Evolutionary conservation across 2,329 filamentous ascomycete species (phyloP), one percentile per base, ranked within the genome.

Genomic region (Chrysoporthe deuterocubensis): DNA sequence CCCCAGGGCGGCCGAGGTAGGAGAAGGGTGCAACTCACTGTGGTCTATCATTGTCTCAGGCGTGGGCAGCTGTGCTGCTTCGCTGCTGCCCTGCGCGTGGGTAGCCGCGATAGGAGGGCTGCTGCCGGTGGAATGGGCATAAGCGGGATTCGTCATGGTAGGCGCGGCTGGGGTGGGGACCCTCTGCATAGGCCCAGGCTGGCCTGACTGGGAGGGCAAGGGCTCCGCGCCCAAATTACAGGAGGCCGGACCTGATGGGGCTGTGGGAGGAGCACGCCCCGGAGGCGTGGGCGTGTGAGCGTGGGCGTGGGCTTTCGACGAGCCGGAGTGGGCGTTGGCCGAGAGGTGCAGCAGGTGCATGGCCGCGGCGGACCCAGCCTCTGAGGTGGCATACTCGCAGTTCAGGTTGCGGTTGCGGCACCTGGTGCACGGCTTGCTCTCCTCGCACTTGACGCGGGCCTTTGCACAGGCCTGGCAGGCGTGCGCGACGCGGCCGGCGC

Each of bases 381-480:
- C 80, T 16, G 76, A 74, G 6, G 76, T 75, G 4, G 75, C 74
- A 67, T 76, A 80, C 65, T 82, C 81, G 75, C 85, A 87, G 16
- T 71, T 74, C 64, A 86, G 70, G 56, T 82, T 81, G 40, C 84
- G 80, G 65, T 77, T 81, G 62, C 81, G 77, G 70, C 85, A 87
- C 42, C 84, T 80, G 21, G 81, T 80, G 72, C 85, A 87, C 43
- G 85, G 85, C 74, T 87, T 87, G 32, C 78, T 73, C 67, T 87
- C 85, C 69, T 86, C 84, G 69, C 85, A 87, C 71, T 86, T 87
- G 57, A 87, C 83, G 26, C 85, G 79, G 13, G 85, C 84, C 21
- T 80, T 74, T 3, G 85, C 84, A 70, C 85, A 87, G 11, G 82
- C 76, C 34, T 81, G 80, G 70, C 85, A 87, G 16, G 85, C 85